Conservation (phyloP, 2,329 filamentous ascomycete species). For the Trichoderma hamatum region DNA sequence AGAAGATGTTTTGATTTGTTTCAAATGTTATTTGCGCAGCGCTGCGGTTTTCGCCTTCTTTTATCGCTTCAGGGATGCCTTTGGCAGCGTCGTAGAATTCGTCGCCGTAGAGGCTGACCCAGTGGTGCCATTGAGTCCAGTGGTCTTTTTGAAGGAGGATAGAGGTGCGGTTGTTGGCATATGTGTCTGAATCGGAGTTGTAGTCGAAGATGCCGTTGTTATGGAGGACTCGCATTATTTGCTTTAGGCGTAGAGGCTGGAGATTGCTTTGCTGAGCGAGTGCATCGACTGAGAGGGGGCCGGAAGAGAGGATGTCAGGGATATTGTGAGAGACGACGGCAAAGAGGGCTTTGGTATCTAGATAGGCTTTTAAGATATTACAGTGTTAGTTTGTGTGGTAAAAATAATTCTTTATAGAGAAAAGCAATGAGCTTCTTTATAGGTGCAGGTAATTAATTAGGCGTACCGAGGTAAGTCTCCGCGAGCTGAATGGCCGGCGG, state of each 20-base stretch:
- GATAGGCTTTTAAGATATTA: constrained; percentile 7
- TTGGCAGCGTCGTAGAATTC: constrained; percentile 49
- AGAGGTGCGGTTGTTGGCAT: constrained; percentile 43
- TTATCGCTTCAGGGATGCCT: constrained; percentile 41
- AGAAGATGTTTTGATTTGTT: constrained; percentile 46
- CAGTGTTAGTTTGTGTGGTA: too few relatives aligned
- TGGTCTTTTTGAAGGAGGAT: constrained; percentile 41
- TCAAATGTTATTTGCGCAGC: constrained; percentile 46
- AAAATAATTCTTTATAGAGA: too few relatives aligned
- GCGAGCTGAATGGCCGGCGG: constrained; percentile 18
- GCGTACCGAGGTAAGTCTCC: constrained; percentile 20
- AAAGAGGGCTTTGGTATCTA: constrained; percentile 23
- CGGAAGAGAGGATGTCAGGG: constrained; percentile 6
- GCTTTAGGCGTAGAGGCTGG: constrained; percentile 22
- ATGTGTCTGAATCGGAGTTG: constrained; percentile 34
- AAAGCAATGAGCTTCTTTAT: too few relatives aligned
- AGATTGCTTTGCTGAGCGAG: constrained; percentile 7
- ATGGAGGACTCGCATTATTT: constrained; percentile 22
- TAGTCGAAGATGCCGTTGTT: constrained; percentile 43
- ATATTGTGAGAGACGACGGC: constrained; percentile 17
- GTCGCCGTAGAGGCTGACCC: constrained; percentile 48
- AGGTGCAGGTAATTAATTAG: too few relatives aligned
- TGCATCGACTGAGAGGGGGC: background rate
- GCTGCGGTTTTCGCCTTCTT: constrained; percentile 31
- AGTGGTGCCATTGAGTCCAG: constrained; percentile 50